A percentile compares a stretch with the other conserved stretches of the same genome.
These are phyloP conservation scores for Nakazawaea peltata DNA, from an alignment of 805 yeast species.

Conservation along the genomic window DNA sequence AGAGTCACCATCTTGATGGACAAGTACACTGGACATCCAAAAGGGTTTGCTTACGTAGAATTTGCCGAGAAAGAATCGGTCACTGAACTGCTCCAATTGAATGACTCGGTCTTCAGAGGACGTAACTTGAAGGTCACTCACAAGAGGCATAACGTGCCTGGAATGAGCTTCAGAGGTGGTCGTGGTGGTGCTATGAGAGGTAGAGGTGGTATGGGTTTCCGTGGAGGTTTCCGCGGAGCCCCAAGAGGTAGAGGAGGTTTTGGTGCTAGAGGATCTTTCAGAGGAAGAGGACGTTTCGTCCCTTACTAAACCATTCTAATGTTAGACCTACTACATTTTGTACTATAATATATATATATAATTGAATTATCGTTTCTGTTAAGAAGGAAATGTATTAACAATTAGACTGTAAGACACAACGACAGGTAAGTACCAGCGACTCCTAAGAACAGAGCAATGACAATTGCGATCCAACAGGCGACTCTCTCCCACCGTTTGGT, in stretches of 20 bases:
- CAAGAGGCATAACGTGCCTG: conserved; percentile 78
- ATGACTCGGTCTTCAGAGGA: conserved; percentile 61
- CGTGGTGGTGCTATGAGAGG: conserved; percentile 23
- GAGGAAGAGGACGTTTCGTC: conserved; percentile 24
- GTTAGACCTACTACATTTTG: too few relatives aligned
- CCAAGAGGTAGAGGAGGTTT: conserved; percentile 14
- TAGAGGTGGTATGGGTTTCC: conserved; percentile 27
- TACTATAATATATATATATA: background rate
- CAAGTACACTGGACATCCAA: conserved; percentile 72
- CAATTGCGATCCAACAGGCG: conserved; percentile 37
- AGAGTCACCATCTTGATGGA: conserved; percentile 74
- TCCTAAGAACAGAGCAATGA: conserved; percentile 41
- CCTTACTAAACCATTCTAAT: conserved; percentile 22
- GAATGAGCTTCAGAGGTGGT: conserved; percentile 15
- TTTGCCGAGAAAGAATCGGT: conserved; percentile 61
- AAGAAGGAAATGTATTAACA: too few relatives aligned
- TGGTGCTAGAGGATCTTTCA: conserved; percentile 14
- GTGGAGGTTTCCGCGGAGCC: conserved; percentile 13
- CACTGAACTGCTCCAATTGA: conserved; percentile 53
- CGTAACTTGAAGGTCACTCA: conserved; percentile 68
- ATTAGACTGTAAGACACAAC: conserved; percentile 7
- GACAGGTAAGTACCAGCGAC: conserved; percentile 58
- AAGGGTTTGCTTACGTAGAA: conserved; percentile 84
- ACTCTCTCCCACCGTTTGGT: conserved; percentile 35
- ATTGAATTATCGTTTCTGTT: too few relatives aligned